Evolutionary conservation across 768 basidiomycete species (phyloP).

Genomic region (Agaricus subrufescens): DNA sequence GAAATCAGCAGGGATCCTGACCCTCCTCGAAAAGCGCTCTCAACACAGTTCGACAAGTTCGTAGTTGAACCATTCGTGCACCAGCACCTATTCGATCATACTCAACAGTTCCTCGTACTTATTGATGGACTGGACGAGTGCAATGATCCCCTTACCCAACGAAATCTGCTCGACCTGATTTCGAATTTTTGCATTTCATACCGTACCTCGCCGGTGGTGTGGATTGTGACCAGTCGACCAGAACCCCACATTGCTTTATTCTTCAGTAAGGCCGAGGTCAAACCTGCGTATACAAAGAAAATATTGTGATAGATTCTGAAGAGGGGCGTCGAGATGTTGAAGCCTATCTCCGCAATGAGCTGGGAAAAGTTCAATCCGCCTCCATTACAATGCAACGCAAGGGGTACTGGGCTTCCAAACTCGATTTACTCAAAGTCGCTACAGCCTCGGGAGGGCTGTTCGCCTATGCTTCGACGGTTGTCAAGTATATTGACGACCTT

Average conservation of each 20-base stretch:
- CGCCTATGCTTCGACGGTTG: slow-evolving; percentile 19
- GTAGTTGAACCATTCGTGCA: background rate
- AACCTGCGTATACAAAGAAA: background rate
- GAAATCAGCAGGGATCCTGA: background rate
- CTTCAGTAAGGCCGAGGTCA: slow-evolving; percentile 2
- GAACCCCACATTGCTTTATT: slow-evolving; percentile 16
- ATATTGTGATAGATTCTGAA: slow-evolving; percentile 5
- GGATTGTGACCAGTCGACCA: slow-evolving; percentile 23
- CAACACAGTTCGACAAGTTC: background rate
- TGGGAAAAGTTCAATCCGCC: slow-evolving; percentile 4
- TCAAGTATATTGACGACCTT: slow-evolving; percentile 17
- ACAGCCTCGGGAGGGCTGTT: slow-evolving; percentile 19
- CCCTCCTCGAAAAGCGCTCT: background rate
- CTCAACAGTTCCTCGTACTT: background rate
- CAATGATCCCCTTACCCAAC: slow-evolving; percentile 5
- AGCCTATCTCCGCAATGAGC: background rate
- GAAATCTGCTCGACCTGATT: slow-evolving; percentile 13
- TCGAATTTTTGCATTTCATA: background rate
- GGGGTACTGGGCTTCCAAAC: slow-evolving; percentile 14
- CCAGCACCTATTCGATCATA: background rate
- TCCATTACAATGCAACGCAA: background rate
- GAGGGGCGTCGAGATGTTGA: slow-evolving; percentile 16
- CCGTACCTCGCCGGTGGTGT: slow-evolving; percentile 12
- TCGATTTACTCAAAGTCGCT: slow-evolving; percentile 10
- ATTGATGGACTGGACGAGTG: background rate